Evolutionary conservation across 2,329 filamentous ascomycete species (phyloP), one percentile per base, ranked within the genome.

Genomic region (Aspergillus sp.): DNA sequence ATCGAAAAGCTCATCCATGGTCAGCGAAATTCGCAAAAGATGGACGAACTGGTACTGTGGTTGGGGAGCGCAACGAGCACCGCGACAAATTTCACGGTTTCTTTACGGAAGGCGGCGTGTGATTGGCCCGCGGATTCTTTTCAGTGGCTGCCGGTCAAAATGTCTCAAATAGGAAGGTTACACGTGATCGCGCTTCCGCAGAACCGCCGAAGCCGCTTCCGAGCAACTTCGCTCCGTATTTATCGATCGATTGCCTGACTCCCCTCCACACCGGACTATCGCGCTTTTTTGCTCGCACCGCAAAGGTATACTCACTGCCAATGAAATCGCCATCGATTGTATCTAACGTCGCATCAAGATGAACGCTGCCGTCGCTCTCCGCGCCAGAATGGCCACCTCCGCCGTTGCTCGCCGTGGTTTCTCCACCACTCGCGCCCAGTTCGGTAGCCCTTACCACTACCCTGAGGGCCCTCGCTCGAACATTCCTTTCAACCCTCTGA

Each of bases 381-480:
- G 86, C 70, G 79, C 82, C 74, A 64, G 71, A 59, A 67, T 73
- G 67, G 79, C 84, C 69, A 82, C 83, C 67, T 75, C 80, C 58
- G 72, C 84, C 68, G 78, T 90, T 76, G 81, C 85, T 80, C 89
- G 90, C 78, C 90, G 93, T 74, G 89, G 86, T 76, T 96, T 98
- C 85, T 86, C 90, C 74, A 83, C 88, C 66, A 94, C 91, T 70
- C 88, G 88, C 67, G 75, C 86, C 69, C 89, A 88, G 72, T 76
- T 95, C 70, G 82, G 79, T 63, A 94, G 88, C 70, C 90, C 90
- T 56, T 96, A 95, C 85, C 93, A 98, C 81, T 98, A 98, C 79
- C 86, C 91, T 62, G 91, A 97, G 79, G 93, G 91, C 58, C 88
- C 91, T 66, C 86, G 89, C 74, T 85, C 81, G 79, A 97, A 96